These are phyloP conservation scores for Waltiozyma solani DNA, from an alignment of 1,139 yeast genomes.

Conservation along the genomic window DNA sequence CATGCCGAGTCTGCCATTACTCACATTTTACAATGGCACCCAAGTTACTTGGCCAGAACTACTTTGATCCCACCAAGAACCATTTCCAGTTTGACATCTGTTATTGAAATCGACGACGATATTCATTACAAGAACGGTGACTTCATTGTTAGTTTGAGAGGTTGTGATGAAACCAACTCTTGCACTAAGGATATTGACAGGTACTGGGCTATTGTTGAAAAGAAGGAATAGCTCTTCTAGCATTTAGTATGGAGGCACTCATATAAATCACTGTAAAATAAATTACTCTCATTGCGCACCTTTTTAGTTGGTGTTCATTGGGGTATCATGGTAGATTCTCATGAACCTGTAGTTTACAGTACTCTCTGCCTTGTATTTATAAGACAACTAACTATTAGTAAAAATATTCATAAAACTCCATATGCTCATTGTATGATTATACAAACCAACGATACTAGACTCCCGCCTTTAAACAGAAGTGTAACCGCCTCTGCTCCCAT, in stretches of 20 bases:
- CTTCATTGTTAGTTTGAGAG: conserved; percentile 50
- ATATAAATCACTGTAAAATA: neutral
- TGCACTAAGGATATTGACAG: conserved; percentile 42
- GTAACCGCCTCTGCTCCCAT: conserved; percentile 60
- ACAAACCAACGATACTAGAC: too few relatives aligned
- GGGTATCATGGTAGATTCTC: too few relatives aligned
- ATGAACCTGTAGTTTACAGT: too few relatives aligned
- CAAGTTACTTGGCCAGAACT: conserved; percentile 58
- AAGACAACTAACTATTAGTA: too few relatives aligned
- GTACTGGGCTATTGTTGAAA: conserved; percentile 20
- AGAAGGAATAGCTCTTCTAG: neutral
- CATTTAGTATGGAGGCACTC: too few relatives aligned
- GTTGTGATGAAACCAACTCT: conserved; percentile 35
- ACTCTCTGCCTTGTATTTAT: too few relatives aligned
- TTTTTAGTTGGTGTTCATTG: too few relatives aligned
- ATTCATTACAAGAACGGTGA: conserved; percentile 49
- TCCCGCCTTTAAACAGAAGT: conserved; percentile 86
- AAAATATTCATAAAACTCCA: too few relatives aligned
- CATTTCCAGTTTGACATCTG: conserved; percentile 36
- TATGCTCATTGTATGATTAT: too few relatives aligned
- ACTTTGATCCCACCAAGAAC: conserved; percentile 57
- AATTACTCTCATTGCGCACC: neutral
- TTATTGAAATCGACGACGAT: conserved; percentile 26
- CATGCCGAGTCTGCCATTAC: conserved; percentile 62
- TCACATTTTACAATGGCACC: conserved; percentile 92